Conservation (phyloP, 2,329 filamentous ascomycete species). For the Aspergillus sp. region DNA sequence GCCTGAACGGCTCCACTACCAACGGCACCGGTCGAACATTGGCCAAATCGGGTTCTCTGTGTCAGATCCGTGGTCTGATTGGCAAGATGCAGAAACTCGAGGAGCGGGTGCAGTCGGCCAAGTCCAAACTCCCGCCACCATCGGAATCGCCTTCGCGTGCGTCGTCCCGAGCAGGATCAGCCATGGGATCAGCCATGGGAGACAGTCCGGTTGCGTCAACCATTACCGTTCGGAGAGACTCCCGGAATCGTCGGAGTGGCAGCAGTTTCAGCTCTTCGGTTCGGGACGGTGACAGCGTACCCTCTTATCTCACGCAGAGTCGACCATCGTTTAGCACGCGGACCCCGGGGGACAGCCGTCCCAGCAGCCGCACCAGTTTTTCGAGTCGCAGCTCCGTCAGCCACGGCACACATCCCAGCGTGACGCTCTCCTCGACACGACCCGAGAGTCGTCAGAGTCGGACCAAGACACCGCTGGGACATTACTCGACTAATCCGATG, state of each 20-base stretch:
- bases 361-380: conserved; percentile 65
- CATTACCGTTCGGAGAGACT: conserved; percentile 48
- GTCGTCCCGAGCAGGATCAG: conserved; percentile 65
- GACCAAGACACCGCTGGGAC: conserved; percentile 57
- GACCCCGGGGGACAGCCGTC: conserved; percentile 51
- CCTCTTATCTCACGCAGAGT: conserved; percentile 28
- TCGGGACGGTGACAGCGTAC: conserved; percentile 29
- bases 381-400: conserved; percentile 39
- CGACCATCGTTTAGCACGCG: conserved; percentile 45
- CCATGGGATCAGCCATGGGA: conserved; percentile 46
- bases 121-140: conserved; percentile 84
- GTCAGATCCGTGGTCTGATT: conserved; percentile 87
- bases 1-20: conserved; percentile 33
- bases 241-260: conserved; percentile 36
- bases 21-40: conserved; percentile 38
- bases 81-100: conserved; percentile 97
- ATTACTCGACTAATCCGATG: conserved; percentile 44
- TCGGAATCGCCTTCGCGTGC: conserved; percentile 67
- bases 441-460: conserved; percentile 61
- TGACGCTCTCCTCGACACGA: conserved; percentile 41
- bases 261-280: conserved; percentile 36
- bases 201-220: conserved; percentile 47
- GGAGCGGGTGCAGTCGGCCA: conserved; percentile 81
- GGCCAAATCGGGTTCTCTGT: conserved; percentile 65
- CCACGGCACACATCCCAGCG: conserved; percentile 31